Evolutionary conservation across 108 stramenopile genomes (phyloP).

Genomic region (Mediolabrus comicus): DNA sequence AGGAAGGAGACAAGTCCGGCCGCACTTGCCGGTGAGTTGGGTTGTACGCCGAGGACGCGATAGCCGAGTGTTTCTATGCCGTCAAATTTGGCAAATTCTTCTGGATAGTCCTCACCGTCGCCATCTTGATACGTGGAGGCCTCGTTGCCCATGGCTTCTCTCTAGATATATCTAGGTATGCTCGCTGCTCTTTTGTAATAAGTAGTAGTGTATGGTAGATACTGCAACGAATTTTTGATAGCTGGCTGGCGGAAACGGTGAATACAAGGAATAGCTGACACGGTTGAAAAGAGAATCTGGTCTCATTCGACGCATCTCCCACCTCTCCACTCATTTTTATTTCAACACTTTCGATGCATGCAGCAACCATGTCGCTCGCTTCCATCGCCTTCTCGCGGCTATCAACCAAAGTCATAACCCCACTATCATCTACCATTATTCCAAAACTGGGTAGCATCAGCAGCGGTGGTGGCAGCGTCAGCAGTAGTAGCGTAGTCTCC

Average conservation of each 20-base stretch:
- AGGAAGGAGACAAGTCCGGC: conserved; percentile 95
- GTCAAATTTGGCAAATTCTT: conserved; percentile 65
- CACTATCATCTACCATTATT: not conserved
- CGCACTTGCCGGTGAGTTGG: conserved; percentile 83
- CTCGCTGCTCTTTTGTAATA: no score
- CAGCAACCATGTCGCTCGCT: conserved; percentile 20
- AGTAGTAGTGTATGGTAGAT: no score
- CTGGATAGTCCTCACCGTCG: conserved; percentile 13
- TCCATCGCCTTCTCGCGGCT: not conserved
- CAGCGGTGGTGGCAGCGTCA: not conserved
- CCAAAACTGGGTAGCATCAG: not conserved
- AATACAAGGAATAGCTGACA: no score
- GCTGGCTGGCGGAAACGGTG: no score
- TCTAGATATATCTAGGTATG: no score
- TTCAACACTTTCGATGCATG: not conserved
- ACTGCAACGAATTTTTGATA: no score
- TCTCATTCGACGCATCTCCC: no score
- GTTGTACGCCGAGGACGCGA: conserved; percentile 94
- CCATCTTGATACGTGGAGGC: conserved; percentile 20
- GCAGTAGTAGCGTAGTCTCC: not conserved
- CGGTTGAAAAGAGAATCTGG: no score
- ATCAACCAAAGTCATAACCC: not conserved
- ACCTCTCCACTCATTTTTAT: not conserved
- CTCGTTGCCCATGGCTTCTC: conserved; percentile 53
- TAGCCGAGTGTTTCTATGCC: conserved; percentile 89